Conservation (phyloP, 257 asterid genomes). For the Cynanchum wilfordii region DNA sequence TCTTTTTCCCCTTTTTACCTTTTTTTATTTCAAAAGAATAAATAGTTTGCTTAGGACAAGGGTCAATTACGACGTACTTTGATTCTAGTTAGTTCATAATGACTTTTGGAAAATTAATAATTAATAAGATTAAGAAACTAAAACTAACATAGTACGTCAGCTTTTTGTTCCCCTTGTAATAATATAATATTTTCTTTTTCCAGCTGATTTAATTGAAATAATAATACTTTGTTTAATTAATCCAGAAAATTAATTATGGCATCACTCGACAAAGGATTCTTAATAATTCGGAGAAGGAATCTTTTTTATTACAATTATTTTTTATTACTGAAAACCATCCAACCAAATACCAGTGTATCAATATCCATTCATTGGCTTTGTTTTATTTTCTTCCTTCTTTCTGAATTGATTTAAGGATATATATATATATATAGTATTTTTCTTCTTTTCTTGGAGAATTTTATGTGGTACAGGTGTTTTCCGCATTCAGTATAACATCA, state of each 20-base stretch:
- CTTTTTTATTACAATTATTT: neutral
- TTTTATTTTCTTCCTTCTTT: neutral
- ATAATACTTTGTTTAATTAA: neutral
- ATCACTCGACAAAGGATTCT: slow-evolving; percentile 6
- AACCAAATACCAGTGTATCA: no score
- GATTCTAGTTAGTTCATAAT: neutral
- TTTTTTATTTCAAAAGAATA: no score
- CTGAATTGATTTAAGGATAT: no score
- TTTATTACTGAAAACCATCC: neutral
- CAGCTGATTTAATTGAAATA: neutral
- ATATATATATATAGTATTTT: no score
- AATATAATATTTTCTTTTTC: neutral
- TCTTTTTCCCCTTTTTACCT: neutral
- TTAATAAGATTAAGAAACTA: neutral
- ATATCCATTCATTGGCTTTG: neutral
- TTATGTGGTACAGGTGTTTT: no score
- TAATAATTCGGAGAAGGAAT: slow-evolving; percentile 6
- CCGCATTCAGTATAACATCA: no score
- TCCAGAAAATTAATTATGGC: neutral
- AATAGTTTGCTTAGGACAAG: neutral
- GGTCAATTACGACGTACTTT: neutral
- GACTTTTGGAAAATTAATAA: neutral
- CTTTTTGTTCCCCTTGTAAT: neutral
- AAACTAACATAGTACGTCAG: slow-evolving; percentile 10
- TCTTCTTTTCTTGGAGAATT: no score